Evolutionary conservation across 2,329 filamentous ascomycete species (phyloP).

Genomic region (Exophiala calicioides): DNA sequence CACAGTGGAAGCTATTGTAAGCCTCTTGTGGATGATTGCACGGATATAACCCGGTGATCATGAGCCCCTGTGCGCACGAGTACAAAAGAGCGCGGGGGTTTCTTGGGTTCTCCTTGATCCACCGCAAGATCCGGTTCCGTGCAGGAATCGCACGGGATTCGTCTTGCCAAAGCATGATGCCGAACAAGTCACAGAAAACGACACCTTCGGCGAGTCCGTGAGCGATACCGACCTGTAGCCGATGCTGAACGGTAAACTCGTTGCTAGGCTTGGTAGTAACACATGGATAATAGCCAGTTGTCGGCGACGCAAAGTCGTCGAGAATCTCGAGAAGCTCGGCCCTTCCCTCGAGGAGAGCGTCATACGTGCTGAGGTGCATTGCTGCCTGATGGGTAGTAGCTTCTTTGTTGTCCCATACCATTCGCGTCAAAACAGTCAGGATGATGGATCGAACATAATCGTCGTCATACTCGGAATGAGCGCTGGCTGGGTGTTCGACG

Average conservation of each 20-base stretch:
- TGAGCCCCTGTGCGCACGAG: slow-evolving; percentile 2
- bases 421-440: slow-evolving; percentile 5
- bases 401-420: slow-evolving; percentile 11
- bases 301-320: slow-evolving; percentile 8
- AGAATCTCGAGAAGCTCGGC: slow-evolving; percentile 6
- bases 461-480: slow-evolving; percentile 5
- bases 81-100: slow-evolving; percentile 7
- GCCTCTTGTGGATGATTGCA: slow-evolving; percentile 7
- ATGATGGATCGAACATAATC: slow-evolving; percentile 9
- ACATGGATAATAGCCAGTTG: slow-evolving; percentile 1
- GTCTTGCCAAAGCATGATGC: slow-evolving; percentile 14
- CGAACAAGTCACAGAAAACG: slow-evolving; percentile 9
- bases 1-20: slow-evolving; percentile 3
- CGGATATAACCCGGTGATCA: background rate
- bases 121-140: slow-evolving; percentile 12
- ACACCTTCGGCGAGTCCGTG: slow-evolving; percentile 6
- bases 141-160: slow-evolving; percentile 10
- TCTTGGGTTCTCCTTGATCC: slow-evolving; percentile 11
- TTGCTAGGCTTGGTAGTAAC: background rate
- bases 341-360: slow-evolving; percentile 5
- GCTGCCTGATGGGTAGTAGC: slow-evolving; percentile 8
- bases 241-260: background rate
- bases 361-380: slow-evolving; percentile 8
- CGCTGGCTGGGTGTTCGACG: slow-evolving; percentile 6
- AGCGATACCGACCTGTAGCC: slow-evolving; percentile 1